phyloP scores from a whole-genome alignment of 306 rosid genomes.

The Canavalia ensiformis region DNA sequence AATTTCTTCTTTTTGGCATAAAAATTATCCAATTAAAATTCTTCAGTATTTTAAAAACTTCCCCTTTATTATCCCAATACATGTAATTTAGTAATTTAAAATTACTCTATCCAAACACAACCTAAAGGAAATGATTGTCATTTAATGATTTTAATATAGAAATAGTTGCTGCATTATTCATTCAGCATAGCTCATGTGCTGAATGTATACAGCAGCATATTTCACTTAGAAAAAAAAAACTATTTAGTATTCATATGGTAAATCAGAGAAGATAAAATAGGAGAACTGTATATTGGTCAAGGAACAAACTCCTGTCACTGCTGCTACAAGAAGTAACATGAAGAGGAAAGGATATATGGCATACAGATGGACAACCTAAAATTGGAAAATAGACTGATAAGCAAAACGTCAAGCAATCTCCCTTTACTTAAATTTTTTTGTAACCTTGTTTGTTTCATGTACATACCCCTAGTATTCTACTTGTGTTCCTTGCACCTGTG shows the following conservation, averaged over 20 bases:
- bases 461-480: too few species aligned
- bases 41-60: too few species aligned
- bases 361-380: too few species aligned
- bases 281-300: not conserved
- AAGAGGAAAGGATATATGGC: not conserved
- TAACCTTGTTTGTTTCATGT: too few species aligned
- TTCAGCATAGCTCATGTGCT: conserved; percentile 5
- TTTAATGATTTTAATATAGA: conserved; percentile 13
- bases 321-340: not conserved
- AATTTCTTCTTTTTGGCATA: too few species aligned
- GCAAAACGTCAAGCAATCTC: too few species aligned
- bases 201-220: conserved; percentile 24
- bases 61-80: too few species aligned
- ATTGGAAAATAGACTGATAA: too few species aligned
- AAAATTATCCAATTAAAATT: too few species aligned
- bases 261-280: not conserved
- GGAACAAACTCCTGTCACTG: not conserved
- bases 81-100: too few species aligned
- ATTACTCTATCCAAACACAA: too few species aligned
- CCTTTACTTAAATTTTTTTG: too few species aligned
- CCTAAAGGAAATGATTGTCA: not conserved
- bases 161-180: conserved; percentile 15
- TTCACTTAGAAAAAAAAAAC: not conserved
- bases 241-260: not conserved
- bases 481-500: not conserved